These are phyloP conservation scores for Alternaria angustiovoidea DNA, from an alignment of 2,329 filamentous ascomycete species.

Conservation along the genomic window DNA sequence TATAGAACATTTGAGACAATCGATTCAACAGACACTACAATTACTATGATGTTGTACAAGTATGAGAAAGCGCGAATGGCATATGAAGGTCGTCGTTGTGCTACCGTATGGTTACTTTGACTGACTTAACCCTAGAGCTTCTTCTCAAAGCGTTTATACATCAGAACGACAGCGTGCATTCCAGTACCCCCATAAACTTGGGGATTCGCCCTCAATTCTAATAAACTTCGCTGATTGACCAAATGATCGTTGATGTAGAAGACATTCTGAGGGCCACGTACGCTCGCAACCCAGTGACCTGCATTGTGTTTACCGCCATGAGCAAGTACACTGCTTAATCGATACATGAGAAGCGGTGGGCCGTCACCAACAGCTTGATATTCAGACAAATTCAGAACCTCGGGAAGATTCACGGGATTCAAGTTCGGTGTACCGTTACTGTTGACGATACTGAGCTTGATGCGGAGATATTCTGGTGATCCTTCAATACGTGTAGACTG, in stretches of 20 bases:
- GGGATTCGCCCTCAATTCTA: neutral
- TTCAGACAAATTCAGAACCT: neutral
- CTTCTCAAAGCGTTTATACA: neutral
- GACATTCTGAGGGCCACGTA: neutral
- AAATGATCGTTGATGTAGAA: neutral
- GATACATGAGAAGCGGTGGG: neutral
- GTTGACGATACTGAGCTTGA: neutral
- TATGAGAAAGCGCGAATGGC: neutral
- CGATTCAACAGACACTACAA: neutral
- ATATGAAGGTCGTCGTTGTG: neutral
- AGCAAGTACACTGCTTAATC: neutral
- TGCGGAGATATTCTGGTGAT: neutral
- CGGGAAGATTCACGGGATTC: neutral
- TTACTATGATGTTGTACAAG: neutral
- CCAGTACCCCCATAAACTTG: neutral
- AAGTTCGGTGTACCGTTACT: neutral
- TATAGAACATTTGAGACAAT: neutral
- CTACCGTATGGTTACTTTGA: too few relatives aligned
- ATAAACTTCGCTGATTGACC: neutral
- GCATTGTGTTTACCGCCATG: neutral
- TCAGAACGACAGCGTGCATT: neutral
- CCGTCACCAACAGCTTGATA: neutral
- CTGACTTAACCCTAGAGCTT: neutral
- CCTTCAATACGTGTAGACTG: neutral
- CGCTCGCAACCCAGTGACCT: neutral